A percentile compares a stretch with the other conserved stretches of the same genome.
Conservation (phyloP, 768 basidiomycete genomes). For the Trametes cingulata region DNA sequence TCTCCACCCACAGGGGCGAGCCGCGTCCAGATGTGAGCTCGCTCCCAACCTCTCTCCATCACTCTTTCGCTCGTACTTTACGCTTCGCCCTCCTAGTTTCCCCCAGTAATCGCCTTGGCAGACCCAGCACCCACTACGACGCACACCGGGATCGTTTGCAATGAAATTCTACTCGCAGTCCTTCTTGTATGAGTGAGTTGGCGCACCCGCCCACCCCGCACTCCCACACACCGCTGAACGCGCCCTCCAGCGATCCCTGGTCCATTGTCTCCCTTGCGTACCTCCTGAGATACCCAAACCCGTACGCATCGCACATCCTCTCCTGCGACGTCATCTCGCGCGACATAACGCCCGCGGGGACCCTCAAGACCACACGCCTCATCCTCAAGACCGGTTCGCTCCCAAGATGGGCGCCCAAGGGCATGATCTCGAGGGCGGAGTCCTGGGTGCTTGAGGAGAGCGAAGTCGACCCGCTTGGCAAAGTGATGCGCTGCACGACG, state of each 20-base stretch:
- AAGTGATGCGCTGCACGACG: constrained; percentile 75
- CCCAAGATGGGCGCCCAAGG: constrained; percentile 87
- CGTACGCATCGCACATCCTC: constrained; percentile 89
- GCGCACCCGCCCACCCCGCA: background rate
- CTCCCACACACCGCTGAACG: constrained; percentile 14
- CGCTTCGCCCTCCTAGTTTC: background rate
- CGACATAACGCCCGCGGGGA: constrained; percentile 66
- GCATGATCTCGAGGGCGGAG: constrained; percentile 81
- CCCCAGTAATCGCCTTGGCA: constrained; percentile 4
- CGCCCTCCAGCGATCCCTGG: constrained; percentile 77
- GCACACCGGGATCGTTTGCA: constrained; percentile 39
- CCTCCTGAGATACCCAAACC: constrained; percentile 95
- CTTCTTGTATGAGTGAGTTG: constrained; percentile 56
- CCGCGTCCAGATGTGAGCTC: constrained; percentile 10
- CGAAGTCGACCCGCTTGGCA: constrained; percentile 84
- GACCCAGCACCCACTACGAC: background rate
- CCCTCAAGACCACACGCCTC: constrained; percentile 83
- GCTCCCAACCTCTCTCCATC: background rate
- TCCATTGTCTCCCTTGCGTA: constrained; percentile 90
- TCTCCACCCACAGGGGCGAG: constrained; percentile 13
- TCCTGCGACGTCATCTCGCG: constrained; percentile 96
- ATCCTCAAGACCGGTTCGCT: constrained; percentile 91
- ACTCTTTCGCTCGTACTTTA: constrained; percentile 2
- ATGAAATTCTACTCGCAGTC: constrained; percentile 60
- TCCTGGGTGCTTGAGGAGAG: constrained; percentile 96